A percentile compares a stretch with the other conserved stretches of the same genome.
phyloP scores from a whole-genome alignment of 1,284 basidiomycete species.

The Moesziomyces parantarcticus region DNA sequence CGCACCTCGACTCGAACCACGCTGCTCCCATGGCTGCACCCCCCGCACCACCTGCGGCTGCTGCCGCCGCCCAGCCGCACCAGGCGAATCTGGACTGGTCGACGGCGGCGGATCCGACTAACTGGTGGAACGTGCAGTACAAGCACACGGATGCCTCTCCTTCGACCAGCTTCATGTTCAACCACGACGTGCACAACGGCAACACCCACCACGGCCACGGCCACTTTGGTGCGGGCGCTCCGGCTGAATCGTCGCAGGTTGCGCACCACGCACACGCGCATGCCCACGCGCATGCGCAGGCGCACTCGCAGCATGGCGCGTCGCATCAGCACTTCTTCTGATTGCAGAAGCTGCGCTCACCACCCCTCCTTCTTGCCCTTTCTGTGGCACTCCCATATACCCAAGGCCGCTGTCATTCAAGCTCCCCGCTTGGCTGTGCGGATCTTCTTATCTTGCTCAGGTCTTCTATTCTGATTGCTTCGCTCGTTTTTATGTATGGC shows the following conservation, averaged over 20 bases:
- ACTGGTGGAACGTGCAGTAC: conserved; percentile 47
- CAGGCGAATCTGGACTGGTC: conserved; percentile 34
- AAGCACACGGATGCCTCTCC: conserved; percentile 28
- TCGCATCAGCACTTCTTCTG: conserved; percentile 31
- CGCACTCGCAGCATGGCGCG: conserved; percentile 8
- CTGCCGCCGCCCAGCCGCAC: conserved; percentile 8
- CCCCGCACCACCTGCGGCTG: not conserved
- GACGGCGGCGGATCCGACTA: conserved; percentile 14
- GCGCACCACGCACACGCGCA: conserved; percentile 15
- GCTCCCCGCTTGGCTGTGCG: not conserved
- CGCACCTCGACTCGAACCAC: conserved; percentile 15
- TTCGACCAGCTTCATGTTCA: conserved; percentile 27
- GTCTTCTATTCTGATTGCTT: not conserved
- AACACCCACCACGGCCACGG: conserved; percentile 5
- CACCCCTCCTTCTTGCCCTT: conserved; percentile 10
- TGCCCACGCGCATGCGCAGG: conserved; percentile 9
- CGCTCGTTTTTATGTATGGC: not conserved
- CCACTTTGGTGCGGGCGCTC: not conserved
- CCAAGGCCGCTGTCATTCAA: not conserved
- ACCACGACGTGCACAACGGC: conserved; percentile 11
- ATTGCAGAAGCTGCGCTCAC: not conserved
- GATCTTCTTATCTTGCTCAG: not conserved
- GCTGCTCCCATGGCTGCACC: conserved; percentile 8
- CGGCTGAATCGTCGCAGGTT: conserved; percentile 1
- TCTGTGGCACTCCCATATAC: conserved; percentile 3